Evolutionary conservation across 2,329 filamentous ascomycete species (phyloP).

Genomic region (Chaetomium sp.): DNA sequence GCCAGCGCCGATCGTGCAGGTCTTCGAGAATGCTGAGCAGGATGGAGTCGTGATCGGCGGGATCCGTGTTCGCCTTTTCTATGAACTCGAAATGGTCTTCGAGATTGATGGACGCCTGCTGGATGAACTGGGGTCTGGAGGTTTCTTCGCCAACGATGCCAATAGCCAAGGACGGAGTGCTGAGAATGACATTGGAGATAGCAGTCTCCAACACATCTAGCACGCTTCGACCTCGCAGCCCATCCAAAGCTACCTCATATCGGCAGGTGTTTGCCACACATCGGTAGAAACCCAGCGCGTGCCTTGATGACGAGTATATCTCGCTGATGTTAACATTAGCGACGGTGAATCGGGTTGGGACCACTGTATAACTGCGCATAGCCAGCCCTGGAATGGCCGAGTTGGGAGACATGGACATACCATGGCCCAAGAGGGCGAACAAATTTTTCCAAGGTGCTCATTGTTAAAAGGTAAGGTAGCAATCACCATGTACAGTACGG

Average conservation of each 20-base stretch:
- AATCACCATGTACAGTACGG: background rate
- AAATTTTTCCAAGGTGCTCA: background rate
- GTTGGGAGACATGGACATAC: constrained; percentile 6
- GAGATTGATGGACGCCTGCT: constrained; percentile 48
- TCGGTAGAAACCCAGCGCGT: constrained; percentile 51
- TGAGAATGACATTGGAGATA: constrained; percentile 44
- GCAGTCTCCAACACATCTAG: constrained; percentile 42
- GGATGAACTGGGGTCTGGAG: constrained; percentile 48
- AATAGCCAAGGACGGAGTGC: constrained; percentile 52
- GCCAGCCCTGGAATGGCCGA: background rate
- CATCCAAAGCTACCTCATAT: constrained; percentile 40
- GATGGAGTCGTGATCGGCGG: constrained; percentile 38
- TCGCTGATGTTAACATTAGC: constrained; percentile 41
- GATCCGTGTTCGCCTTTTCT: constrained; percentile 20
- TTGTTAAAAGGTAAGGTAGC: background rate
- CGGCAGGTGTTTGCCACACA: constrained; percentile 51
- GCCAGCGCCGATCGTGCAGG: constrained; percentile 48
- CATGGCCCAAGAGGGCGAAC: constrained; percentile 32
- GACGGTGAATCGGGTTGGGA: background rate
- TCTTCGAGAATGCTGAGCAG: constrained; percentile 42
- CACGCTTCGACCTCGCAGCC: constrained; percentile 25
- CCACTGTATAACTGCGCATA: no score
- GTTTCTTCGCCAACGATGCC: constrained; percentile 52
- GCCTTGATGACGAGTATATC: constrained; percentile 49
- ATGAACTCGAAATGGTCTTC: constrained; percentile 46